Base-by-base conservation (phyloP, 176 grass and related monocot genomes). In the Eremochloa ophiuroides region DNA sequence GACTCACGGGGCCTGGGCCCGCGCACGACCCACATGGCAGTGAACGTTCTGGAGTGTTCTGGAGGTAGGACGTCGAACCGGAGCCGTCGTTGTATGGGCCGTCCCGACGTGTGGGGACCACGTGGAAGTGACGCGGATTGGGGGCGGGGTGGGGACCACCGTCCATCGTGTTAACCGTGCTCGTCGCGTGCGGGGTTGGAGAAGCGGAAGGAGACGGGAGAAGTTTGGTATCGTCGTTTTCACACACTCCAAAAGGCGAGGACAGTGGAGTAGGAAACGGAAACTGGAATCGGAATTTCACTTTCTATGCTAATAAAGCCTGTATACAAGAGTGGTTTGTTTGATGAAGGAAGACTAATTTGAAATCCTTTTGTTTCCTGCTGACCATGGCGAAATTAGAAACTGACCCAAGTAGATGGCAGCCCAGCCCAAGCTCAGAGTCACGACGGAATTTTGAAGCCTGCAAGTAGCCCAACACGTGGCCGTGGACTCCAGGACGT, bases 1-100 rank as follows among this genome's bases (percentile, higher is more conserved):
- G 75, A 79, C 28, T 1, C 1, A 5, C 0, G 43, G 86, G 75
- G 0, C 68, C 60, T 0, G 0, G 1, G 0, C 0, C 2, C 0
- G 7, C 0, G 5, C 14, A 37, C 28, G 16, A 28, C 86, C 63
- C 14, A 50, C 58, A 9, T 44, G 80, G 0, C 69, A 69, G 65
- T 0, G 81, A 84, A 47, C 1, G 39, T 29, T 74, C 80, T 0
- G 46, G 74, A 58, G 1, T 9, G 20, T 58, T 9, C 86, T 12
- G 5, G 71, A 47, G 29, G 62, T 60, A 26, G 12, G 23, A 20
- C 3, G 56, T 39, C 11, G 64, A 29, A 6, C 4, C 34, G 37
- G 79, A 69, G 66, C 6, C 27, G 58, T 43, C 58, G 16, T 40
- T 35, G 75, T 27, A 31, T 11, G 23, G 8, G 15, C 25, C 15